Evolutionary conservation across 441 rosid genomes (phyloP).

Genomic region (Mallotus japonicus): DNA sequence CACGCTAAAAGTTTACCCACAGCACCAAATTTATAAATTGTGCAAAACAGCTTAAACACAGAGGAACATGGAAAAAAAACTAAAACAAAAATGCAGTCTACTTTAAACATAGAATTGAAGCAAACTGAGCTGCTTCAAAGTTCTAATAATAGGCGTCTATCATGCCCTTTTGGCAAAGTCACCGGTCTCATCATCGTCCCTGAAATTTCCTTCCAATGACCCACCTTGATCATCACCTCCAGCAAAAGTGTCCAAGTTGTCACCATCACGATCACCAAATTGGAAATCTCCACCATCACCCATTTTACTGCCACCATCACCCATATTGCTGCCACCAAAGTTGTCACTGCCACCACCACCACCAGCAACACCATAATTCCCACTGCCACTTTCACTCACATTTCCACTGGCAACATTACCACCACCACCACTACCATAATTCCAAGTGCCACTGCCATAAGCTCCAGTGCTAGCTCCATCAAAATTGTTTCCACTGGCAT

Average conservation of each 20-base stretch:
- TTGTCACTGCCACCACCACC: constrained; percentile 21
- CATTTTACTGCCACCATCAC: constrained; percentile 11
- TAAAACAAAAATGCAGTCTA: constrained; percentile 11
- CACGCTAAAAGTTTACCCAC: background rate
- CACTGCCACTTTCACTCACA: constrained; percentile 12
- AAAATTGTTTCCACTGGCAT: constrained; percentile 22
- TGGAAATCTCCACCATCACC: constrained; percentile 14
- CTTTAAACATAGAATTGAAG: background rate
- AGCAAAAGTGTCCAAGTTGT: constrained; percentile 23
- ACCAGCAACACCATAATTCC: constrained; percentile 26
- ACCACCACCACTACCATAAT: constrained; percentile 27
- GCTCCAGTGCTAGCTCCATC: constrained; percentile 28
- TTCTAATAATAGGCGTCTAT: constrained; percentile 12
- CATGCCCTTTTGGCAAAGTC: constrained; percentile 72
- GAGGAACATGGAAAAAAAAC: background rate
- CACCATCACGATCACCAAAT: constrained; percentile 28
- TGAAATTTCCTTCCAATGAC: background rate
- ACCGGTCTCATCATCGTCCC: constrained; percentile 40
- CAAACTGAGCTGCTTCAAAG: constrained; percentile 1
- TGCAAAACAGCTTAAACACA: background rate
- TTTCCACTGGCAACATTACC: background rate
- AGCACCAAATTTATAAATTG: constrained; percentile 12
- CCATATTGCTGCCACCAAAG: background rate
- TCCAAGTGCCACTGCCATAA: constrained; percentile 21
- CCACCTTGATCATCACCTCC: constrained; percentile 27